These are phyloP conservation scores for Aspergillus sp. DNA, from an alignment of 2,329 filamentous ascomycete species.

Conservation along the genomic window DNA sequence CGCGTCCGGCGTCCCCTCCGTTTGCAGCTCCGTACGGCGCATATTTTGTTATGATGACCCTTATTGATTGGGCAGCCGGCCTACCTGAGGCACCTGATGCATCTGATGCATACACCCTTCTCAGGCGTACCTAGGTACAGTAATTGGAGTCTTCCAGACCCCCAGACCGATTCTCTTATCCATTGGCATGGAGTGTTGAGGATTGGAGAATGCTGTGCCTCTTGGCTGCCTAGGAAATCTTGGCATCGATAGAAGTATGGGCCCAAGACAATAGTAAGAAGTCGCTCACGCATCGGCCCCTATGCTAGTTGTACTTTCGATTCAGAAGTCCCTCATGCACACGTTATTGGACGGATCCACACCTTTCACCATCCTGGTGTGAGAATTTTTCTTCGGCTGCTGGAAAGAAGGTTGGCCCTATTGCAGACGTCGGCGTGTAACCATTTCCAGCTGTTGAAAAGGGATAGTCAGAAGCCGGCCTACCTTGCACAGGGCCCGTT, in stretches of 20 bases:
- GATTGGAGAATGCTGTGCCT: background rate
- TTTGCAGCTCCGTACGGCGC: background rate
- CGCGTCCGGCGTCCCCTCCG: constrained; percentile 2
- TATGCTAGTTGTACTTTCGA: background rate
- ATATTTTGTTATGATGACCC: background rate
- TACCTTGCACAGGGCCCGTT: background rate
- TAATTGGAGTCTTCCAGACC: background rate
- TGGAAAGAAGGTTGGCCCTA: background rate
- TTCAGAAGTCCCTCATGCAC: background rate
- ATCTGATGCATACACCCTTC: background rate
- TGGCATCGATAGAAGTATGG: background rate
- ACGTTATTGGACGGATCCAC: background rate
- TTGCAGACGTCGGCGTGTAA: background rate
- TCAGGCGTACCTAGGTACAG: background rate
- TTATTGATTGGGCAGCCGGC: background rate
- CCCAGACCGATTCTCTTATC: background rate
- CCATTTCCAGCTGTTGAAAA: background rate
- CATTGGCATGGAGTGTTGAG: background rate
- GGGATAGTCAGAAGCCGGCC: background rate
- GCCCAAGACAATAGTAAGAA: background rate
- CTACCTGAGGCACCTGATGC: constrained; percentile 1
- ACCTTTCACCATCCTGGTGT: background rate
- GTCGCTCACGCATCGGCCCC: background rate
- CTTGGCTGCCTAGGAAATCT: background rate
- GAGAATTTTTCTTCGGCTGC: background rate